Evolutionary conservation across 23 red algal species (phyloP).

Genomic region (Chondrus crispus): DNA sequence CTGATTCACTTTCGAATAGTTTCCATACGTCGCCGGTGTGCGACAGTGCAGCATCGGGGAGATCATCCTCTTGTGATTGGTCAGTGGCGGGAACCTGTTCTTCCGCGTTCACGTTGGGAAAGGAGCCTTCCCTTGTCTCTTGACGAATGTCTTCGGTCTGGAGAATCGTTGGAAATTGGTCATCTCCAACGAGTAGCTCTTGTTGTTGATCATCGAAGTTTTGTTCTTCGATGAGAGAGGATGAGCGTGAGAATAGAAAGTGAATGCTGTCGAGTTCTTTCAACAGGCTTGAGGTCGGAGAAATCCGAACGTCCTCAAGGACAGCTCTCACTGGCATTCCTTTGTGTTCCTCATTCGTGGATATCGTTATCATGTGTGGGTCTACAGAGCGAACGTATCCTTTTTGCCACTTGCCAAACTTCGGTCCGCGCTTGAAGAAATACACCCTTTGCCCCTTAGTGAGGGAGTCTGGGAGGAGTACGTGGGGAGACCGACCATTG

Average conservation of each 20-base stretch:
- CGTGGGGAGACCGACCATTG: not conserved
- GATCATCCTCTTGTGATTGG: too few relatives aligned
- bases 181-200: not conserved
- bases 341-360: not conserved
- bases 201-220: not conserved
- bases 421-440: constrained; percentile 11
- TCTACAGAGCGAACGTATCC: not conserved
- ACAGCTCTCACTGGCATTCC: not conserved
- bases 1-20: too few relatives aligned
- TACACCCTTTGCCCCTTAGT: not conserved
- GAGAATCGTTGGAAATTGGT: not conserved
- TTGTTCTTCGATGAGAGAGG: not conserved
- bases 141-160: not conserved
- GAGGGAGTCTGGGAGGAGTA: not conserved
- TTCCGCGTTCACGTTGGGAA: too few relatives aligned
- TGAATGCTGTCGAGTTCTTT: not conserved
- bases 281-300: not conserved
- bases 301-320: not conserved
- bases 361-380: not conserved
- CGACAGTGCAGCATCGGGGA: too few relatives aligned
- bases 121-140: too few relatives aligned
- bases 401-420: not conserved
- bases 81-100: too few relatives aligned
- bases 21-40: too few relatives aligned
- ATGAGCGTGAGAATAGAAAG: not conserved